Percentiles rank a stretch among this genome's conserved stretches.
phyloP scores from a whole-genome alignment of 768 basidiomycete species.

The Clathrus columnatus region DNA sequence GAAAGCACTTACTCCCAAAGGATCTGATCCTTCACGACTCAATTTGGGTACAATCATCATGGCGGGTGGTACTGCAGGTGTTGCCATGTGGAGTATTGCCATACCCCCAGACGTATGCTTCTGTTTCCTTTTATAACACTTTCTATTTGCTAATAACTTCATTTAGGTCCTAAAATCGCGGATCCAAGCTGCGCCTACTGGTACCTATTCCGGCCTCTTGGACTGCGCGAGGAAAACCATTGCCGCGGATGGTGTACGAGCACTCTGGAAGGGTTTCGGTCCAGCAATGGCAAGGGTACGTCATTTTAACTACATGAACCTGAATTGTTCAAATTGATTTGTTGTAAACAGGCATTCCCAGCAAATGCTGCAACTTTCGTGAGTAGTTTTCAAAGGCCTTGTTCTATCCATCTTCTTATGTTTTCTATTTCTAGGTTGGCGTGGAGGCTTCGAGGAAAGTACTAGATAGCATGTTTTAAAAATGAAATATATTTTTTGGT shows the following conservation, averaged over 20 bases:
- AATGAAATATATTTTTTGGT: not conserved
- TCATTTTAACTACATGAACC: slow-evolving; percentile 9
- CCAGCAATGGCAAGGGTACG: slow-evolving; percentile 90
- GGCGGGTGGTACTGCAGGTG: slow-evolving; percentile 89
- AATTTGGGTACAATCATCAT: slow-evolving; percentile 81
- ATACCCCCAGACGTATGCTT: slow-evolving; percentile 89
- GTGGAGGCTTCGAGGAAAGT: slow-evolving; percentile 84
- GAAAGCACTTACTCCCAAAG: slow-evolving; percentile 71
- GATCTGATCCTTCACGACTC: slow-evolving; percentile 69
- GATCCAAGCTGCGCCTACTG: slow-evolving; percentile 91
- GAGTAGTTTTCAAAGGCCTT: slow-evolving; percentile 25
- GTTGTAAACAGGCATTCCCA: slow-evolving; percentile 73
- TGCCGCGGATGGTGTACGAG: slow-evolving; percentile 74
- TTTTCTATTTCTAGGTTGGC: slow-evolving; percentile 54
- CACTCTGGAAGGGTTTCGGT: slow-evolving; percentile 95
- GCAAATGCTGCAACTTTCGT: slow-evolving; percentile 95
- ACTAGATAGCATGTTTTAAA: slow-evolving; percentile 59
- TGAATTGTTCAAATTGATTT: not conserved
- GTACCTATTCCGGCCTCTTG: slow-evolving; percentile 90
- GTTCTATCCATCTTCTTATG: slow-evolving; percentile 9
- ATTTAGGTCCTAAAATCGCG: slow-evolving; percentile 88
- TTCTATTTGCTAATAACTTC: slow-evolving; percentile 2
- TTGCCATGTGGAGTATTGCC: slow-evolving; percentile 97
- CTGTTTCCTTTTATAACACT: not conserved
- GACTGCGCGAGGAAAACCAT: slow-evolving; percentile 93